Base-by-base conservation (phyloP, 208 protist genomes). In the Trypanosoma melophagium region DNA sequence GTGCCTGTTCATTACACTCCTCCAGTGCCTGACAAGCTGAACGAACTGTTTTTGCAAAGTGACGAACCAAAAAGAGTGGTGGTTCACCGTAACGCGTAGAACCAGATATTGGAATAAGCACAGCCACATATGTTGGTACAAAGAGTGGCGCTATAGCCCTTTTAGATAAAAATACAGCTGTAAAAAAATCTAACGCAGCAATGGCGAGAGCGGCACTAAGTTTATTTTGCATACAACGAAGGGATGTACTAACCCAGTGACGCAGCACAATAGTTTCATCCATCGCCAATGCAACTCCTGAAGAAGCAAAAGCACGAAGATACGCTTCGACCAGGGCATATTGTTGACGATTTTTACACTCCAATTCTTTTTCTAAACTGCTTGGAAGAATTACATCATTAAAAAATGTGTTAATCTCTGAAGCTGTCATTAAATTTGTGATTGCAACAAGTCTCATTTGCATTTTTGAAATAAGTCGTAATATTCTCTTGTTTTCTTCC, bases 171-270 rank as follows among this genome's bases (percentile, higher is more conserved):
- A 92, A 87, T 44, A 75, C 71, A 50, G 84, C 81, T 10, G 80
- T 74, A 10, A 94, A 65, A 66, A 92, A 92, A 60, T 92, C 77
- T 58, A 90, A 78, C 13, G 71, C 89, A 28, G 84, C 85, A 60
- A 79, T 64, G 19, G 65, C 60, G 31, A 94, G 65, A 7, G 76
- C 60, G 2, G 68, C 77, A 71, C 79, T 84, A 55, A 79, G 44
- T 21, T 54, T 50, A 56, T 87, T 83, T 45, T 68, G 81, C 19
- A 84, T 71, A 54, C 70, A 83, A 45, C 78, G 71, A 56, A 84
- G 51, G 7, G 83, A 74, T 10, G 83, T 68, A 38, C 89, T 81
- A 0, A 85, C 80, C 89, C 89, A 94, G 77, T 89, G 73, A 19
- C 70, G 57, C 24, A 92, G 64, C 75, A 95, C 74, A 14, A 71